A percentile compares a stretch with the other conserved stretches of the same genome.
Evolutionary conservation across 495 filamentous ascomycete genomes (phyloP).

Genomic region (Penicillium ochrochloron): DNA sequence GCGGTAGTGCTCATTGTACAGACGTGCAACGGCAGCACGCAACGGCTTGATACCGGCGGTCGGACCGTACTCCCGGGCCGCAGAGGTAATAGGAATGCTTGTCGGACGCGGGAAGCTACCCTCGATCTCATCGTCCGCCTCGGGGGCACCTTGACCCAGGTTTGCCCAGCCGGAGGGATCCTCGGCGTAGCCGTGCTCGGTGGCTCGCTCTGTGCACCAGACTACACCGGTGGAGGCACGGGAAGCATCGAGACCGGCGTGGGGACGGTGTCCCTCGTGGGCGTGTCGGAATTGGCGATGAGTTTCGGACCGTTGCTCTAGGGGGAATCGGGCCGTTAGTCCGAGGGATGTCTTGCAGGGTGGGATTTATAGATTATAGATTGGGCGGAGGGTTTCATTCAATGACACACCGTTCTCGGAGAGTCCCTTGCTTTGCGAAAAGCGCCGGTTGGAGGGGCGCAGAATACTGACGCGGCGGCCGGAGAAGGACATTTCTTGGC

Average conservation of each 20-base stretch:
- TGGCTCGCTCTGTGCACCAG: slow-evolving; percentile 83
- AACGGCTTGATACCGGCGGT: slow-evolving; percentile 92
- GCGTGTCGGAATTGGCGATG: slow-evolving; percentile 84
- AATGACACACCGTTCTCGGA: slow-evolving; percentile 48
- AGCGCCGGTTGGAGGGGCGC: slow-evolving; percentile 45
- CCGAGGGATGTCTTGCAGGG: slow-evolving; percentile 2
- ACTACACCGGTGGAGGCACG: slow-evolving; percentile 83
- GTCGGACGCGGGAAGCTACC: slow-evolving; percentile 87
- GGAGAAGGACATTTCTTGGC: slow-evolving; percentile 54
- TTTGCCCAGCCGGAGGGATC: slow-evolving; percentile 88
- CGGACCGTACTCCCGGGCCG: slow-evolving; percentile 87
- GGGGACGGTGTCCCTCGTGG: slow-evolving; percentile 86
- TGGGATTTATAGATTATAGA: background rate
- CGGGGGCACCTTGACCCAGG: slow-evolving; percentile 91
- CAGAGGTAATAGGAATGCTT: slow-evolving; percentile 75
- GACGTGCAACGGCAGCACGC: slow-evolving; percentile 82
- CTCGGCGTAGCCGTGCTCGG: slow-evolving; percentile 80
- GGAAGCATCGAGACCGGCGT: slow-evolving; percentile 85
- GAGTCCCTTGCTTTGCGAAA: slow-evolving; percentile 45
- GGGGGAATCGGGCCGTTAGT: slow-evolving; percentile 20
- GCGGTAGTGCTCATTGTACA: slow-evolving; percentile 93
- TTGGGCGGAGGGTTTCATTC: background rate
- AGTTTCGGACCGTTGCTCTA: slow-evolving; percentile 76
- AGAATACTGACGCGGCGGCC: slow-evolving; percentile 53
- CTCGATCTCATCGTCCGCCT: slow-evolving; percentile 90